phyloP scores from a whole-genome alignment of 1,139 yeast genomes.

The Zhuliangozyma blackwelliae region DNA sequence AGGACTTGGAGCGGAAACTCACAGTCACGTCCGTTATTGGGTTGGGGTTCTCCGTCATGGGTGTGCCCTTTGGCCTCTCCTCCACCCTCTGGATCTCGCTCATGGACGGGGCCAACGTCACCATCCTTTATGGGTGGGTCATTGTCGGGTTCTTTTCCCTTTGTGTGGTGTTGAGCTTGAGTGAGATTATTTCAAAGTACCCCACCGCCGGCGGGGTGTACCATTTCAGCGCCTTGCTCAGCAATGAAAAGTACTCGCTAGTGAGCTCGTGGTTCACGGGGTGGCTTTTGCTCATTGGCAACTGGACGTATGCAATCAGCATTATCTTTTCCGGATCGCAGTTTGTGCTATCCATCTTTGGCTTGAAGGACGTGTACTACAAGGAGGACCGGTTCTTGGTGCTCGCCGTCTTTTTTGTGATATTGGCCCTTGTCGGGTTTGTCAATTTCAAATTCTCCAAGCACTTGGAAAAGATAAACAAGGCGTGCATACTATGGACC shows the following conservation, averaged over 20 bases:
- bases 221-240: conserved; percentile 68
- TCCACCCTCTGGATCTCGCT: conserved; percentile 66
- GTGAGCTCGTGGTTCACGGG: conserved; percentile 72
- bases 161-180: conserved; percentile 60
- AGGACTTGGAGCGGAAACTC: conserved; percentile 60
- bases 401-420: conserved; percentile 49
- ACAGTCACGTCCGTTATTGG: conserved; percentile 68
- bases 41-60: conserved; percentile 72
- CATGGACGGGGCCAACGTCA: conserved; percentile 69
- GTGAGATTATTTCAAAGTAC: conserved; percentile 69
- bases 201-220: conserved; percentile 75
- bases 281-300: conserved; percentile 68
- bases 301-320: conserved; percentile 72
- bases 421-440: conserved; percentile 57
- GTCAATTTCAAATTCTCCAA: conserved; percentile 58
- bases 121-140: conserved; percentile 69
- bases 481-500: conserved; percentile 69
- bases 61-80: conserved; percentile 72
- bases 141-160: conserved; percentile 58
- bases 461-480: conserved; percentile 59
- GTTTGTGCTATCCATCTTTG: conserved; percentile 60
- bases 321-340: conserved; percentile 74
- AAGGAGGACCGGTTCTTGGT: conserved; percentile 55
- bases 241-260: conserved; percentile 51
- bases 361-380: conserved; percentile 55